Evolutionary conservation across 306 rosid genomes (phyloP).

Genomic region (Casuarina glauca): DNA sequence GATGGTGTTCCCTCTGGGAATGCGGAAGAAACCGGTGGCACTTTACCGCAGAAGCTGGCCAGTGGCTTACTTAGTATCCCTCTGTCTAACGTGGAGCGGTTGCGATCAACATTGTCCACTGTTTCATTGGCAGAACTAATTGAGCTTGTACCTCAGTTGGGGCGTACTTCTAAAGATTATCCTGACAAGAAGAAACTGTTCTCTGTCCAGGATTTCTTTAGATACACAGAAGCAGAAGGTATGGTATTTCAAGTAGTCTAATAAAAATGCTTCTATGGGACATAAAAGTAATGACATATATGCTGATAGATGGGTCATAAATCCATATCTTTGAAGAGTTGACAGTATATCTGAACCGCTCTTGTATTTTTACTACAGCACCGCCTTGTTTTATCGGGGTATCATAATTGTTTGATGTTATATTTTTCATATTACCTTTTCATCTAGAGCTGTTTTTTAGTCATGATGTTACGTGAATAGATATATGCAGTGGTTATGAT

Average conservation of each 20-base stretch:
- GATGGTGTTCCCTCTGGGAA: constrained; percentile 44
- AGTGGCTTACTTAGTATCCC: constrained; percentile 81
- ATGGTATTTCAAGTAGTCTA: constrained; percentile 27
- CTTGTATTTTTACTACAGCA: neutral
- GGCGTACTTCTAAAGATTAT: constrained; percentile 76
- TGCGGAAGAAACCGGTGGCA: constrained; percentile 63
- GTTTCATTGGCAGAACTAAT: constrained; percentile 83
- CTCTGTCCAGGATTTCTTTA: constrained; percentile 96
- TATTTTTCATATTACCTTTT: neutral
- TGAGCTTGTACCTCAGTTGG: constrained; percentile 87
- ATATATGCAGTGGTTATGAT: neutral
- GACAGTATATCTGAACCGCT: neutral
- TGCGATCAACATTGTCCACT: constrained; percentile 83
- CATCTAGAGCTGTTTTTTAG: neutral
- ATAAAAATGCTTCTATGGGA: neutral
- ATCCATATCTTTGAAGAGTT: neutral
- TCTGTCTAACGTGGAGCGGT: constrained; percentile 93
- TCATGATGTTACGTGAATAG: neutral
- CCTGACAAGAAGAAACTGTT: constrained; percentile 95
- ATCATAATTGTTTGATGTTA: neutral
- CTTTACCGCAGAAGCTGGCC: constrained; percentile 80
- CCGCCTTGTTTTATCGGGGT: neutral
- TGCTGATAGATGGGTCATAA: constrained; percentile 4
- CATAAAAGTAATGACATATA: neutral
- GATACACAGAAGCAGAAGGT: constrained; percentile 99